These are phyloP conservation scores for Gliomastix tumulicola DNA, from an alignment of 2,329 filamentous ascomycete species.

Conservation along the genomic window DNA sequence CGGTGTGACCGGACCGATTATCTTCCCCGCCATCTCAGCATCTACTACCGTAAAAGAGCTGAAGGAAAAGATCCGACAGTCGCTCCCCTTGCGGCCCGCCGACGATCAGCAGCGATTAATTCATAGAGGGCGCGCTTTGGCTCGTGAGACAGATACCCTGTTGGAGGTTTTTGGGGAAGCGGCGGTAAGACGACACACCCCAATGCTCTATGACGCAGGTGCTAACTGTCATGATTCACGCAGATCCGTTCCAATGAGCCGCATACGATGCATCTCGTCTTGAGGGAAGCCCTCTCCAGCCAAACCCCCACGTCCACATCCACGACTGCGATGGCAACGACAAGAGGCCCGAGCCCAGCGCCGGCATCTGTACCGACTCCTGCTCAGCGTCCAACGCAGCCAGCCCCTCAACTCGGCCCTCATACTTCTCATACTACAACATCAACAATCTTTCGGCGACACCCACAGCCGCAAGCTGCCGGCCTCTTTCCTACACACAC, in stretches of 20 bases:
- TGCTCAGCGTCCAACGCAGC: slow-evolving; percentile 11
- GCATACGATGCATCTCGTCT: slow-evolving; percentile 47
- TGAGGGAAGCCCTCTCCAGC: slow-evolving; percentile 34
- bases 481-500: slow-evolving; percentile 20
- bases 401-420: no score
- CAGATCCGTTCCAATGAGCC: slow-evolving; percentile 36
- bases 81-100: slow-evolving; percentile 38
- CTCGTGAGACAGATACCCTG: slow-evolving; percentile 48
- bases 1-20: slow-evolving; percentile 41
- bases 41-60: slow-evolving; percentile 48
- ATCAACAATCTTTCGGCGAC: no score
- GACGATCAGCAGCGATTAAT: slow-evolving; percentile 54
- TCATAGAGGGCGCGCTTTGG: slow-evolving; percentile 49
- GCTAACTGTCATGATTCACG: slow-evolving; percentile 10
- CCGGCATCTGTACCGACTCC: no score
- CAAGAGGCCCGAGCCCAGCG: slow-evolving; percentile 18
- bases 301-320: slow-evolving; percentile 15
- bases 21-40: slow-evolving; percentile 39
- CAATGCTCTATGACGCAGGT: slow-evolving; percentile 1
- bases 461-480: slow-evolving; percentile 16
- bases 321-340: no score
- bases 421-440: no score
- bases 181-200: slow-evolving; percentile 32
- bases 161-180: slow-evolving; percentile 49
- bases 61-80: slow-evolving; percentile 50